These are phyloP conservation scores for Pseudodiploospora longispora DNA, from an alignment of 2,329 filamentous ascomycete genomes.

Conservation along the genomic window DNA sequence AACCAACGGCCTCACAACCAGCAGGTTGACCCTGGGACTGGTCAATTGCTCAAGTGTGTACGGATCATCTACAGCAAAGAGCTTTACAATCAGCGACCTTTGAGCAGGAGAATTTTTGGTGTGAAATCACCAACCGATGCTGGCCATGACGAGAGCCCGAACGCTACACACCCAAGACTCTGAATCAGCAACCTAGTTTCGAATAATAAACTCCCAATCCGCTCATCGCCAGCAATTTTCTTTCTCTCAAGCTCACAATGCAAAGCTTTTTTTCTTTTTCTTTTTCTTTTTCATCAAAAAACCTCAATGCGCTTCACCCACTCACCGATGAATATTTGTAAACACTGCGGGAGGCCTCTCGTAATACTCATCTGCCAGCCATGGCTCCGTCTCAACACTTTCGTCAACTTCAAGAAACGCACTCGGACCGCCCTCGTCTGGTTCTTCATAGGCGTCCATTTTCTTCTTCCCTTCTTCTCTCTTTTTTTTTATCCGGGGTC, in stretches of 20 bases:
- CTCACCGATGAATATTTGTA: constrained; percentile 8
- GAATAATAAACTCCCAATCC: neutral
- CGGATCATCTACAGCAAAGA: constrained; percentile 26
- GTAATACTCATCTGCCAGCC: neutral
- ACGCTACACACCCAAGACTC: constrained; percentile 2
- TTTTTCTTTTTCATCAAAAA: neutral
- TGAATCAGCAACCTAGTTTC: neutral
- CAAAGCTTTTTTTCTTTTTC: too few species aligned
- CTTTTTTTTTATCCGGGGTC: neutral
- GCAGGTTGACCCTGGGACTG: constrained; percentile 58
- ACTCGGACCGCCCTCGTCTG: neutral
- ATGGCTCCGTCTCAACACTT: neutral
- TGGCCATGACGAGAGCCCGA: constrained; percentile 11
- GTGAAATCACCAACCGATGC: constrained; percentile 9
- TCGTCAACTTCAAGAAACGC: neutral
- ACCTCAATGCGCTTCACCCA: neutral
- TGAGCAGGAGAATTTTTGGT: too few species aligned
- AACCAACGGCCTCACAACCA: constrained; percentile 60
- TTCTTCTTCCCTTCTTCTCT: neutral
- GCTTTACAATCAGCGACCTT: too few species aligned
- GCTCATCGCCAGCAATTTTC: neutral
- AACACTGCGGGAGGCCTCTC: constrained; percentile 3
- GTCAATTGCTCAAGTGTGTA: constrained; percentile 53
- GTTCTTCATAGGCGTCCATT: neutral
- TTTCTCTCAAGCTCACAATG: neutral